Percentiles rank a stretch among this genome's conserved stretches.
Evolutionary conservation across 148 eudicot species (phyloP).

Genomic region (Camellia lanceoleosa): DNA sequence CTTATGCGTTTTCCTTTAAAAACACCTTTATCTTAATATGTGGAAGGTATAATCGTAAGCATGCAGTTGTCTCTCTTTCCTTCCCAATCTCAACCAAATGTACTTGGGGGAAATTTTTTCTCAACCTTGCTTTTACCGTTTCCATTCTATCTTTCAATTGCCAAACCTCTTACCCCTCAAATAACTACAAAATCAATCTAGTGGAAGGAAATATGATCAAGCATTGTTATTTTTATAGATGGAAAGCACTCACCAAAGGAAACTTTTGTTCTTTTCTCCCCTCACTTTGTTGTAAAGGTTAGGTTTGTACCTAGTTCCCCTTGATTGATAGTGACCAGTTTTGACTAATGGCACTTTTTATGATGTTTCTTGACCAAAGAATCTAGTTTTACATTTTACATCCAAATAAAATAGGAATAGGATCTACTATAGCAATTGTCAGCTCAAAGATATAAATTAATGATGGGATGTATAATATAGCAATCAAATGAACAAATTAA

Average conservation of each 20-base stretch:
- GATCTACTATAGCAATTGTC: no score
- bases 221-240: neutral
- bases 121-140: neutral
- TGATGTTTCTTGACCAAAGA: neutral
- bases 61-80: neutral
- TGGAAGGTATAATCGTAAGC: neutral
- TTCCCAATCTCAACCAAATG: neutral
- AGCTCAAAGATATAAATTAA: no score
- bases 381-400: no score
- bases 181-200: neutral
- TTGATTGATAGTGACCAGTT: neutral
- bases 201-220: neutral
- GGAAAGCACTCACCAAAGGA: neutral
- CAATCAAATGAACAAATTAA: no score
- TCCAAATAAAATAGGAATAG: no score
- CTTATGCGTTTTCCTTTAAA: neutral
- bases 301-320: neutral
- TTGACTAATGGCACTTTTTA: neutral
- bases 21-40: neutral
- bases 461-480: no score
- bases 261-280: neutral
- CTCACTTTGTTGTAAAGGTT: neutral
- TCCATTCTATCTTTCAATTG: neutral
- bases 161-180: neutral
- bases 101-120: neutral